Evolutionary conservation across 805 yeast species (phyloP), one percentile per base, ranked within the genome.

Genomic region (fission yeast (Schizosaccharomyces pombe)): DNA sequence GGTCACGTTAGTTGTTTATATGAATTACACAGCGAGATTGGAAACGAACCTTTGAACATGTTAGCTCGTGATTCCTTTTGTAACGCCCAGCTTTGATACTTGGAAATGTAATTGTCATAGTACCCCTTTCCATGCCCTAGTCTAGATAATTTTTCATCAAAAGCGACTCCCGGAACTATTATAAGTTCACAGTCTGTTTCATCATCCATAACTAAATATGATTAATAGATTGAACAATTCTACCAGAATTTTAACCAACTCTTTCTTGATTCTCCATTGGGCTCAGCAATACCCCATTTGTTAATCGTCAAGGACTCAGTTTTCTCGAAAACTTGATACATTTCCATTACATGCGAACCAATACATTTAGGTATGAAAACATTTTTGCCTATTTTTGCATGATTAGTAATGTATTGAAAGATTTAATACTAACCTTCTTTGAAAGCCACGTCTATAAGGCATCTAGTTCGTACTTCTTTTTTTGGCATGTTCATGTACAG

Each of bases 61-160:
- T 19, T 16, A 26, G 16, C 19, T 11, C 30, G 19, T 9, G n/a
- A 22, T 5, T 9, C 5, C 9, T 43, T 43, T 26, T 24, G 30
- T 5, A n/a, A 22, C 3, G 30, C 19, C 49, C 49, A 43, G n/a
- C 30, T 24, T 12, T 19, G 14, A 29, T 43, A 43, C 14, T 30
- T 28, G 26, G 14, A 29, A 26, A 43, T 8, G 26, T 22, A 49
- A 11, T 24, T 26, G 30, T 49, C 53, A 29, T 49, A 49, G 24
- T 11, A 49, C 12, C 53, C 53, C 30, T 30, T 49, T 16, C 53
- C 53, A 30, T 49, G 53, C n/a, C 53, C 53, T 16, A 49, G 53
- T 16, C 53, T 28, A 6, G 53, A 33, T 11, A 49, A 30, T n/a
- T 24, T 16, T 9, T 12, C 12, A 29, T 49, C 53, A 24, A 49